These are phyloP conservation scores for Fusarium sp. DNA, from an alignment of 2,329 filamentous ascomycete genomes.

Conservation along the genomic window DNA sequence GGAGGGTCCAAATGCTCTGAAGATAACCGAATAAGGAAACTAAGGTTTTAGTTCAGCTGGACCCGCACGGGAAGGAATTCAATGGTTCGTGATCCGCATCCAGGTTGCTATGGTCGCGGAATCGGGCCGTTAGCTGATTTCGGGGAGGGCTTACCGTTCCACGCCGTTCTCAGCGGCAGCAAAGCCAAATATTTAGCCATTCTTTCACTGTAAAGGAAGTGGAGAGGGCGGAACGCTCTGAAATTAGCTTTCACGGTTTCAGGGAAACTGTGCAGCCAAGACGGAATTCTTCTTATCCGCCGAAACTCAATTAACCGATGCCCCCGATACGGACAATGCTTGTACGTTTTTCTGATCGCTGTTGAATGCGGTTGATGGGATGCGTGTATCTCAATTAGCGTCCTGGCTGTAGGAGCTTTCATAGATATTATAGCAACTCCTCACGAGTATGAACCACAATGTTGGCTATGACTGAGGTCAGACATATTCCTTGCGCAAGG, in stretches of 20 bases:
- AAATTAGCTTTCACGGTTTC: not conserved
- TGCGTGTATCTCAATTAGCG: not conserved
- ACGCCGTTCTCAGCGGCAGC: not conserved
- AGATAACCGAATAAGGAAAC: not conserved
- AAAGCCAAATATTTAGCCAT: not conserved
- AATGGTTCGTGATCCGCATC: not conserved
- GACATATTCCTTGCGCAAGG: not conserved
- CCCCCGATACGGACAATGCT: not conserved
- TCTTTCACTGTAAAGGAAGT: not conserved
- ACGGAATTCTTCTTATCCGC: not conserved
- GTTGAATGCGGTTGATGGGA: not conserved
- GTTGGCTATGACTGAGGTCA: not conserved
- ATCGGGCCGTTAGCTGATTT: not conserved
- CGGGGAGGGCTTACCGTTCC: not conserved
- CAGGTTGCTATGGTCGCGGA: not conserved
- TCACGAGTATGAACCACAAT: not conserved
- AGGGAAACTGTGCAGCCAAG: not conserved
- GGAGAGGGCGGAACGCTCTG: not conserved
- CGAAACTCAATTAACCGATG: not conserved
- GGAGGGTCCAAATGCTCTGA: not conserved
- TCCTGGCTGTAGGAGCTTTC: not conserved
- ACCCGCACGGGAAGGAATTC: not conserved
- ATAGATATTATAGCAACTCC: not conserved
- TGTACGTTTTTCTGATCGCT: not conserved
- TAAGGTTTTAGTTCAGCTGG: not conserved